These are phyloP conservation scores for Porcisia deanei DNA, from an alignment of 208 protist genomes.

Conservation along the genomic window DNA sequence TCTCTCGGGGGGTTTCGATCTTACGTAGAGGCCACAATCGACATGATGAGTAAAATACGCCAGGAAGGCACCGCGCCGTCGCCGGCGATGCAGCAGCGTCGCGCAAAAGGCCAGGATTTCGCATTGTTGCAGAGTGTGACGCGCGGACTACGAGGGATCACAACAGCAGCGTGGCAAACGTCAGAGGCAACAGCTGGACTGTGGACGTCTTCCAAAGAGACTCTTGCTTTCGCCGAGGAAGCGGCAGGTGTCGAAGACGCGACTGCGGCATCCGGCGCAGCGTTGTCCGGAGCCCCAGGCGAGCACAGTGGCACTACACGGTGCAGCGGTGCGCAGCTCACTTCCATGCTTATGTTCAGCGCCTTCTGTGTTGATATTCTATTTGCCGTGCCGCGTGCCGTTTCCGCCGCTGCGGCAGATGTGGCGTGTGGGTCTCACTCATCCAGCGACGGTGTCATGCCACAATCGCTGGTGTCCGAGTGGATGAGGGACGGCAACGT, in stretches of 20 bases:
- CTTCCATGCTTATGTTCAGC: conserved; percentile 23
- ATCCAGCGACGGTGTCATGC: background rate
- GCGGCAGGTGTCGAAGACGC: conserved; percentile 1
- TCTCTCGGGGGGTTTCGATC: conserved; percentile 30
- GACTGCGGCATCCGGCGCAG: background rate
- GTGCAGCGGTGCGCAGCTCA: conserved; percentile 25
- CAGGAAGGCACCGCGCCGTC: conserved; percentile 39
- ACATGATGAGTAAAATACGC: conserved; percentile 35
- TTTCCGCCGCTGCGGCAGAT: conserved; percentile 5
- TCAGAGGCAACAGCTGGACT: conserved; percentile 10
- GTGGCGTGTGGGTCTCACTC: background rate
- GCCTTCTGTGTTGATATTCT: conserved; percentile 38
- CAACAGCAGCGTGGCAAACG: conserved; percentile 15
- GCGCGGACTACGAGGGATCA: conserved; percentile 15
- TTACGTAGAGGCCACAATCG: conserved; percentile 46
- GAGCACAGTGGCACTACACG: background rate
- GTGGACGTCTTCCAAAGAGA: conserved; percentile 7
- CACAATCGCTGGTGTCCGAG: background rate
- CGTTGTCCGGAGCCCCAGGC: background rate
- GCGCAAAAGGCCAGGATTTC: conserved; percentile 33
- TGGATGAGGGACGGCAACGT: conserved; percentile 16
- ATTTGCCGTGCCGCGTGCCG: conserved; percentile 7
- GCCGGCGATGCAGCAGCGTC: conserved; percentile 37
- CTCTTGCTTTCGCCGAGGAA: background rate
- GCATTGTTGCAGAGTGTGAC: conserved; percentile 51